Percentiles rank a stretch among this genome's conserved stretches.
Evolutionary conservation across 257 asterid genomes (phyloP).

Genomic region (Solanum megistacrolobum): DNA sequence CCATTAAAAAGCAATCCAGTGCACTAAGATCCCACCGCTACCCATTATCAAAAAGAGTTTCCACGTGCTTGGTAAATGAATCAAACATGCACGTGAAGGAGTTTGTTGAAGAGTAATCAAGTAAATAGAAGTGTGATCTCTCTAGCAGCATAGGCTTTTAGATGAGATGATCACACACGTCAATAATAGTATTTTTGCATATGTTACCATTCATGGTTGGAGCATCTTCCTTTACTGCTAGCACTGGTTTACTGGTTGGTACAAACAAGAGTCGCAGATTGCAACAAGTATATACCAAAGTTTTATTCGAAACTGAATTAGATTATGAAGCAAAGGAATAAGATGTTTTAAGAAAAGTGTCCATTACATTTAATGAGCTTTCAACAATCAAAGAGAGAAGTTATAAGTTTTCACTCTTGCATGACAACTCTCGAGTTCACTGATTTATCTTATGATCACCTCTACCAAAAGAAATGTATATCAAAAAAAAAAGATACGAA

Average conservation of each 20-base stretch:
- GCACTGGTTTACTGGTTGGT: neutral
- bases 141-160: neutral
- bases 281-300: neutral
- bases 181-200: neutral
- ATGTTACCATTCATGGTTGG: neutral
- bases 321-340: neutral
- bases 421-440: neutral
- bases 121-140: neutral
- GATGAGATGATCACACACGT: neutral
- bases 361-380: neutral
- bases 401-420: neutral
- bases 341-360: neutral
- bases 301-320: neutral
- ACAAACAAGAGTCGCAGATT: neutral
- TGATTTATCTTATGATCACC: neutral
- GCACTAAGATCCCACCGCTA: neutral
- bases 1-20: neutral
- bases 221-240: neutral
- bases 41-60: neutral
- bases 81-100: neutral
- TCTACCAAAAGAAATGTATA: neutral
- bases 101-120: neutral
- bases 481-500: neutral
- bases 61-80: neutral
- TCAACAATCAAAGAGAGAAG: neutral